Percentiles rank a stretch among this genome's conserved stretches.
Evolutionary conservation across 2,329 filamentous ascomycete species (phyloP).

Genomic region (Botrytis medusae): DNA sequence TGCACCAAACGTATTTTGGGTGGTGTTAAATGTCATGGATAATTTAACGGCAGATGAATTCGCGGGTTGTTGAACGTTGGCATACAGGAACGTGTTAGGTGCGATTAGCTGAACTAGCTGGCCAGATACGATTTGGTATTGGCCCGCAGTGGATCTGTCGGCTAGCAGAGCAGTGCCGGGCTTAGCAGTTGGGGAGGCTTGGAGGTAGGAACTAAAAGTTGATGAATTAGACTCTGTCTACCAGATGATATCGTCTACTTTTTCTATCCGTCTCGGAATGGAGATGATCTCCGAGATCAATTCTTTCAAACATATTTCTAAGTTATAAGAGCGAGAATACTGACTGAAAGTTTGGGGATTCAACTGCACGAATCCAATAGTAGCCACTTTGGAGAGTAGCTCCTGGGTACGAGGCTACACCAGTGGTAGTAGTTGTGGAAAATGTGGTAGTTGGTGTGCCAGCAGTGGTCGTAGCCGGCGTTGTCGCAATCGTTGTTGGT

Average conservation of each 20-base stretch:
- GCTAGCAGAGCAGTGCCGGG: slow-evolving; percentile 52
- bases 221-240: background rate
- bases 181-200: slow-evolving; percentile 47
- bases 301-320: background rate
- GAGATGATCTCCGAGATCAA: background rate
- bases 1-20: slow-evolving; percentile 54
- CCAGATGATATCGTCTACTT: background rate
- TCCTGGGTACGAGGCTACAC: slow-evolving; percentile 8
- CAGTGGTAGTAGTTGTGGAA: slow-evolving; percentile 5
- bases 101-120: slow-evolving; percentile 53
- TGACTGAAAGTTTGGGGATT: slow-evolving; percentile 56
- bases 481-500: slow-evolving; percentile 22
- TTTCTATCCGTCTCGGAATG: background rate
- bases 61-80: slow-evolving; percentile 28
- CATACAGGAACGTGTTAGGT: slow-evolving; percentile 33
- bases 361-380: slow-evolving; percentile 56
- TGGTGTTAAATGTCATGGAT: slow-evolving; percentile 51
- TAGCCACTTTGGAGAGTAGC: slow-evolving; percentile 20
- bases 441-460: slow-evolving; percentile 32
- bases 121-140: slow-evolving; percentile 56
- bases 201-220: slow-evolving; percentile 43
- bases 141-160: slow-evolving; percentile 53
- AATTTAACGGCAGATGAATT: slow-evolving; percentile 50
- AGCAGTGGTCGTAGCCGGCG: slow-evolving; percentile 19
- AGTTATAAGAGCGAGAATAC: background rate